These are phyloP conservation scores for Plasmopara viticola DNA, from an alignment of 352 stramenopile genomes.

Conservation along the genomic window DNA sequence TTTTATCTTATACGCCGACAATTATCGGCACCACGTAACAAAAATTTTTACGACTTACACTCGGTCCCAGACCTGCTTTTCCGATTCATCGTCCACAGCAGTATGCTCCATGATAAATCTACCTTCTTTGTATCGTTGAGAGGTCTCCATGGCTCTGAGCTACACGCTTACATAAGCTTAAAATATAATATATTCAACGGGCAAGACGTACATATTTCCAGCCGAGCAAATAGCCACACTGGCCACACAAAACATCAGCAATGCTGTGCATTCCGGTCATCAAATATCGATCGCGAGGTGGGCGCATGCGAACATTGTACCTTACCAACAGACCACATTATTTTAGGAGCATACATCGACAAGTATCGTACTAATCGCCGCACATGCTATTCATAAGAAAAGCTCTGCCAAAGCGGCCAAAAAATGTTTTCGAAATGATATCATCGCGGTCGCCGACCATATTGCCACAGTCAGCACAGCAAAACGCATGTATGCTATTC, in stretches of 20 bases:
- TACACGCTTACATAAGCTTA: conserved; percentile 15
- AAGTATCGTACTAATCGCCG: conserved; percentile 1
- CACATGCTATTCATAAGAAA: conserved; percentile 80
- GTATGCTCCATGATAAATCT: conserved; percentile 79
- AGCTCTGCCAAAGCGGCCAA: conserved; percentile 63
- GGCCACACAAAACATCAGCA: conserved; percentile 52
- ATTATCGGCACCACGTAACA: background rate
- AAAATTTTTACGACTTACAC: conserved; percentile 8
- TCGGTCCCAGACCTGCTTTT: conserved; percentile 43
- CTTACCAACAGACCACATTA: conserved; percentile 20
- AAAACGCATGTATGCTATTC: conserved; percentile 44
- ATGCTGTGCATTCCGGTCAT: conserved; percentile 83
- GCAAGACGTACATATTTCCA: conserved; percentile 76
- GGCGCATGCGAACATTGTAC: conserved; percentile 61
- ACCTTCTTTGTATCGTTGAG: conserved; percentile 84
- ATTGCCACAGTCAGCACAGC: conserved; percentile 56
- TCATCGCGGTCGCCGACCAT: conserved; percentile 63
- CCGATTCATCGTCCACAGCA: conserved; percentile 58
- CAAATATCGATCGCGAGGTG: conserved; percentile 58
- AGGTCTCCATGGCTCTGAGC: conserved; percentile 73
- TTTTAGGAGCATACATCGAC: background rate
- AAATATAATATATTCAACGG: conserved; percentile 1
- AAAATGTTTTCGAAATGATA: conserved; percentile 75
- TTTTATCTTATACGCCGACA: background rate
- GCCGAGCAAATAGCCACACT: conserved; percentile 56